Evolutionary conservation across 805 yeast species (phyloP).

Genomic region (Saccharomycopsis schoenii): DNA sequence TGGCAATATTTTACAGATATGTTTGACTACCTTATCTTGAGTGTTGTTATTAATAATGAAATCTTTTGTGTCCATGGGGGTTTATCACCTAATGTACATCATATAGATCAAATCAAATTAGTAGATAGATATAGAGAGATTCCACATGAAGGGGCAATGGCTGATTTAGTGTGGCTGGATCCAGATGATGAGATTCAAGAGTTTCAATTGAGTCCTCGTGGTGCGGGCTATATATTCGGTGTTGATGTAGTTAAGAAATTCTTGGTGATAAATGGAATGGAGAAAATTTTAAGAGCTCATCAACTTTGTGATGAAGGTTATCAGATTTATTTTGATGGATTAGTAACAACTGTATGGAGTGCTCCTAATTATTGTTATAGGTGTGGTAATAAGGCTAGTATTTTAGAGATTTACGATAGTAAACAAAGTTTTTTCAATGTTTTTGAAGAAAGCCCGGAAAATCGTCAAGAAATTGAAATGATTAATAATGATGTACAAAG

Average conservation of each 20-base stretch:
- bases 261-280: constrained; percentile 64
- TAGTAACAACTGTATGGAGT: constrained; percentile 94
- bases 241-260: constrained; percentile 83
- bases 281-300: constrained; percentile 84
- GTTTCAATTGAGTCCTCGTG: constrained; percentile 85
- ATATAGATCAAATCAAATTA: constrained; percentile 81
- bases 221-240: constrained; percentile 98
- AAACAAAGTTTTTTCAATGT: constrained; percentile 75
- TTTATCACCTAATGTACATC: constrained; percentile 87
- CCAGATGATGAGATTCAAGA: constrained; percentile 79
- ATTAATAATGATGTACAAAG: constrained; percentile 15
- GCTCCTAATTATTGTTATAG: constrained; percentile 97
- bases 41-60: constrained; percentile 82
- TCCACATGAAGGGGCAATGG: constrained; percentile 99
- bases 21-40: constrained; percentile 81
- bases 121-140: constrained; percentile 90
- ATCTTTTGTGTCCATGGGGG: constrained; percentile 98
- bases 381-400: constrained; percentile 96
- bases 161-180: constrained; percentile 97
- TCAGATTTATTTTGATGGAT: constrained; percentile 82
- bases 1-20: constrained; percentile 89
- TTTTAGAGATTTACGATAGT: constrained; percentile 70
- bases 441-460: constrained; percentile 95
- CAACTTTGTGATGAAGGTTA: constrained; percentile 96
- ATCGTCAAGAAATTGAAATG: constrained; percentile 37